Evolutionary conservation across 2,329 filamentous ascomycete species (phyloP).

Genomic region (Pseudogymnoascus sp.): DNA sequence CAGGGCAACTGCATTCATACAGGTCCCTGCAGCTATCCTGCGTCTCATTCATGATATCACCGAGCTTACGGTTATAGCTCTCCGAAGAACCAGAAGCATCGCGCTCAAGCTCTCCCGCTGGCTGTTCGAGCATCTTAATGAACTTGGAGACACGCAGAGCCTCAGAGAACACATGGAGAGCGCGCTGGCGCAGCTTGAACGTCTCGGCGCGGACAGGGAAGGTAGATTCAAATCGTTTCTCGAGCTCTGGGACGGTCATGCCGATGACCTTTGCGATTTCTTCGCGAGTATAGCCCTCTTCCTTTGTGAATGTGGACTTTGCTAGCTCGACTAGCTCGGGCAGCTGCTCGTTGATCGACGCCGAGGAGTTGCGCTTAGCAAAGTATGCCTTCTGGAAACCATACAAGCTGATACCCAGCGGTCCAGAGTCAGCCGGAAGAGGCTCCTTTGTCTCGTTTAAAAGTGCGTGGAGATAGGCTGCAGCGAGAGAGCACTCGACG

Average conservation of each 20-base stretch:
- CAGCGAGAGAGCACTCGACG: conserved; percentile 87
- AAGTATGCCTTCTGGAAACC: conserved; percentile 85
- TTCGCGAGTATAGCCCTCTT: conserved; percentile 79
- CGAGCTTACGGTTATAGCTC: conserved; percentile 59
- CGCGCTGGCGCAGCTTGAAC: conserved; percentile 82
- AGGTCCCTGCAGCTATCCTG: conserved; percentile 78
- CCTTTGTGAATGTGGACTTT: conserved; percentile 61
- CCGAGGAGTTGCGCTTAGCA: conserved; percentile 22
- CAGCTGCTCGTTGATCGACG: conserved; percentile 55
- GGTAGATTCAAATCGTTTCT: conserved; percentile 71
- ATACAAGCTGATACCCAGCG: conserved; percentile 72
- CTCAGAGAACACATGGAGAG: conserved; percentile 85
- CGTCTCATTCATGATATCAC: conserved; percentile 78
- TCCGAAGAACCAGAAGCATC: conserved; percentile 43
- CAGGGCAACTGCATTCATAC: conserved; percentile 87
- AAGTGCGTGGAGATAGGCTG: conserved; percentile 54
- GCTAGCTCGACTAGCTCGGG: conserved; percentile 61
- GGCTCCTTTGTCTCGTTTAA: conserved; percentile 47
- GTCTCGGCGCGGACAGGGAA: conserved; percentile 82
- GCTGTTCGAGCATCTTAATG: conserved; percentile 62
- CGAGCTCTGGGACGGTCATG: conserved; percentile 61
- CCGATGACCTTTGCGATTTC: conserved; percentile 69
- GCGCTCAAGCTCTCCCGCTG: conserved; percentile 26
- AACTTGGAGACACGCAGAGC: conserved; percentile 80
- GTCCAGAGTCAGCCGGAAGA: conserved; percentile 70